Conservation (phyloP, 768 basidiomycete genomes). For the Tylopilus sp. region DNA sequence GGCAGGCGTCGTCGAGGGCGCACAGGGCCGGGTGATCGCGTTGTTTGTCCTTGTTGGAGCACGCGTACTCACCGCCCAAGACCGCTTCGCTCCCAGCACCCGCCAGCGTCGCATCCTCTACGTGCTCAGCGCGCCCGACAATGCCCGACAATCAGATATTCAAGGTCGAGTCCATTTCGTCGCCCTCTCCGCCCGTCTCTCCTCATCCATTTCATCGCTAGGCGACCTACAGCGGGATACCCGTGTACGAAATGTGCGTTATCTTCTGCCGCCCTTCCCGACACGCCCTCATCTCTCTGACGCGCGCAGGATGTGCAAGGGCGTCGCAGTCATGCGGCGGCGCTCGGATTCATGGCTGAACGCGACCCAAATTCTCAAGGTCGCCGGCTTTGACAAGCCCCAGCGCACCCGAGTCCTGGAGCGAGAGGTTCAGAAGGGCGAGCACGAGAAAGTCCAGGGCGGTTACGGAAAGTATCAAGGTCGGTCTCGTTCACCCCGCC, state of each 20-base stretch:
- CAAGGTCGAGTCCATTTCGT: slow-evolving; percentile 51
- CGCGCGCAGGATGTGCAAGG: slow-evolving; percentile 83
- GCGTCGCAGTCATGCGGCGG: slow-evolving; percentile 96
- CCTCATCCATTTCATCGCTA: slow-evolving; percentile 31
- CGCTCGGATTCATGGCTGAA: slow-evolving; percentile 97
- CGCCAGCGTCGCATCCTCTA: neutral
- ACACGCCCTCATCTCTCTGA: slow-evolving; percentile 35
- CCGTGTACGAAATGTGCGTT: slow-evolving; percentile 87
- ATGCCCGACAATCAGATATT: slow-evolving; percentile 89
- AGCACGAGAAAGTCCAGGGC: slow-evolving; percentile 98
- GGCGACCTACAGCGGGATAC: slow-evolving; percentile 93
- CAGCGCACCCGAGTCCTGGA: slow-evolving; percentile 96
- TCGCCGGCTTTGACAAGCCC: slow-evolving; percentile 98
- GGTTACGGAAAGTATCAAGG: slow-evolving; percentile 99
- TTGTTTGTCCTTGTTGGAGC: slow-evolving; percentile 41
- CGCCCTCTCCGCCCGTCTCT: neutral
- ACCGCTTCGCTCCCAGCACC: slow-evolving; percentile 14
- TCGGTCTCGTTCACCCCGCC: slow-evolving; percentile 34
- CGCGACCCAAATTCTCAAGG: slow-evolving; percentile 98
- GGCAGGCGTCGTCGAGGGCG: too few relatives aligned
- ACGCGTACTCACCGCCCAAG: slow-evolving; percentile 31
- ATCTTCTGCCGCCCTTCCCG: slow-evolving; percentile 30
- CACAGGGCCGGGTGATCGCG: slow-evolving; percentile 26
- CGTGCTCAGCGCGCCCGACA: slow-evolving; percentile 9
- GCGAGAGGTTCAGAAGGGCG: slow-evolving; percentile 96